A percentile compares a stretch with the other conserved stretches of the same genome.
phyloP scores from a whole-genome alignment of 1,139 yeast genomes.

The Tardiomyces depauwii region DNA sequence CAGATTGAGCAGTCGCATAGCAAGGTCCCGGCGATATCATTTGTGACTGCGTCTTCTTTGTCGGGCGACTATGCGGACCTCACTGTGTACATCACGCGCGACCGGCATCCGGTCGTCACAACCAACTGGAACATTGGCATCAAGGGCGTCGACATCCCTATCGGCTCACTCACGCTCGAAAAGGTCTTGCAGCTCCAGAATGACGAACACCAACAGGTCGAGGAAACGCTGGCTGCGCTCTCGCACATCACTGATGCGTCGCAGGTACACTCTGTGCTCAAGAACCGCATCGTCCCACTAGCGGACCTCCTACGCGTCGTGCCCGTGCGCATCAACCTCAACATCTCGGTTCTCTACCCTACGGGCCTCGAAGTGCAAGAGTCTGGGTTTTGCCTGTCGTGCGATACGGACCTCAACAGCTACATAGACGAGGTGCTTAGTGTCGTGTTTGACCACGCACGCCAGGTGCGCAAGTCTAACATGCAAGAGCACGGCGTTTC shows the following conservation, averaged over 20 bases:
- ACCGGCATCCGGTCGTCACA: constrained; percentile 78
- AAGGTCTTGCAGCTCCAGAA: constrained; percentile 4
- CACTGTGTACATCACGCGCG: constrained; percentile 61
- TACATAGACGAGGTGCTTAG: constrained; percentile 67
- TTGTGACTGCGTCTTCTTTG: constrained; percentile 86
- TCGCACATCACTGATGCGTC: background rate
- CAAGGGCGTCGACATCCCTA: constrained; percentile 38
- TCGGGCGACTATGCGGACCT: constrained; percentile 70
- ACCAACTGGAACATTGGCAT: constrained; percentile 57
- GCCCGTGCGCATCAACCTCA: constrained; percentile 26
- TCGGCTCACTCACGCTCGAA: constrained; percentile 34
- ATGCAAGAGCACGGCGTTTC: background rate
- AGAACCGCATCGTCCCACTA: constrained; percentile 36
- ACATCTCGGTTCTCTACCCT: constrained; percentile 74
- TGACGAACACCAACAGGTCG: constrained; percentile 1
- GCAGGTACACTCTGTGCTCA: constrained; percentile 11
- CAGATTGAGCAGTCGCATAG: constrained; percentile 23
- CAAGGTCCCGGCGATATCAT: constrained; percentile 36
- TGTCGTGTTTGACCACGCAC: constrained; percentile 67
- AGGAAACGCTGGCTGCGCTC: constrained; percentile 1
- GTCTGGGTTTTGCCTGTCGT: background rate
- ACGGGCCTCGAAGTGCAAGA: constrained; percentile 42
- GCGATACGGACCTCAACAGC: constrained; percentile 46
- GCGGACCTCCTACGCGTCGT: background rate
- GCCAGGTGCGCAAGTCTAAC: constrained; percentile 18